Evolutionary conservation across 106 monocot genomes (phyloP), one percentile per base, ranked within the genome.

Genomic region (Platanthera zijinensis): DNA sequence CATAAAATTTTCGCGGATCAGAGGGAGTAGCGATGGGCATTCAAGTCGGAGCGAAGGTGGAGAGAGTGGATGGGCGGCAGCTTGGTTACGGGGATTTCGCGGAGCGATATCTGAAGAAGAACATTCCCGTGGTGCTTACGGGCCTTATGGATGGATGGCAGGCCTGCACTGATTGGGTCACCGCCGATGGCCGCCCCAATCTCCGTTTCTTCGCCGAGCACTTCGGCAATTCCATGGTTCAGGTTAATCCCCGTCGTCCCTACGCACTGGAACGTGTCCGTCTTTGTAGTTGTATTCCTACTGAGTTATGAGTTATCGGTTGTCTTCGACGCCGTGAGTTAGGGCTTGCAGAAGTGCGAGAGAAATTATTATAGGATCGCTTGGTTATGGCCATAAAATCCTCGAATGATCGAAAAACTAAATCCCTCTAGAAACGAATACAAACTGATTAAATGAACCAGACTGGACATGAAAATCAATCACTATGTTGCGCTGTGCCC

Each of bases 81-180:
- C 76, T 99, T 50, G 79, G 66, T 51, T 99, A 92, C 81, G 47
- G 52, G 1, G 85, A 92, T 14, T 99, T 99, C 74, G 82, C 80
- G 10, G 82, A 90, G 53, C 84, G 85, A 32, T 99, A 86, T 73
- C 71, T 99, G 52, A 79, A 62, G 84, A 59, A 68, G 54, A 99
- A 99, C 81, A 72, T 48, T 56, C 99, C 97, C 32, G 97, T 99
- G 32, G 79, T 99, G 3, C 86, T 99, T 56, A 99, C 99, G 19
- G 94, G 92, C 3, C 84, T 99, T 30, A 92, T 85, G 82, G 83
- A 88, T 9, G 85, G 64, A 17, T 99, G 99, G 94, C 84, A 78
- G 74, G 84, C 92, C 51, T 83, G 80, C 86, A 14, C 54, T 49
- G 97, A 99, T 68, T 99, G 97, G 97, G 84, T 92, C 75, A 70